A percentile compares a stretch with the other conserved stretches of the same genome.
phyloP scores from a whole-genome alignment of 768 basidiomycete genomes.

The Cyclocybe aegerita region DNA sequence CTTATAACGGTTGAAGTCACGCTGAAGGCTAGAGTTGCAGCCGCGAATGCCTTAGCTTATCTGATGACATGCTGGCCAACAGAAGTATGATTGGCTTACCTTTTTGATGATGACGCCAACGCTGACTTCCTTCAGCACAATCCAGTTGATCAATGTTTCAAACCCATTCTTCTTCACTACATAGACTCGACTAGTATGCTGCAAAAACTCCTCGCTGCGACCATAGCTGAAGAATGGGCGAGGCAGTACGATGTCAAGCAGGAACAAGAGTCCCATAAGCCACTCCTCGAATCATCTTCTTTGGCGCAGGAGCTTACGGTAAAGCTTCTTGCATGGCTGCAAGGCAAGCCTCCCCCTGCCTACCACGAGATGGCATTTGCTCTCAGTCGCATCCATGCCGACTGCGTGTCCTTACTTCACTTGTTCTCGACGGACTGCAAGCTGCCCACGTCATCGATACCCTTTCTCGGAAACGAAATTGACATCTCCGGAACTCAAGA shows the following conservation, averaged over 20 bases:
- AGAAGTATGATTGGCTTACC: slow-evolving; percentile 39
- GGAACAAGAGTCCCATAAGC: slow-evolving; percentile 20
- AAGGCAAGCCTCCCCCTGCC: slow-evolving; percentile 68
- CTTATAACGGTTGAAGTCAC: slow-evolving; percentile 76
- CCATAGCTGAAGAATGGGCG: slow-evolving; percentile 93
- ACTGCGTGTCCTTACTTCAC: slow-evolving; percentile 78
- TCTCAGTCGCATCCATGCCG: slow-evolving; percentile 75
- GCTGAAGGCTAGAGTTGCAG: slow-evolving; percentile 75
- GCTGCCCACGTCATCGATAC: slow-evolving; percentile 76
- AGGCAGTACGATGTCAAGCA: slow-evolving; percentile 41
- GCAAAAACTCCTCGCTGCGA: slow-evolving; percentile 83
- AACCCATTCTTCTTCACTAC: slow-evolving; percentile 76
- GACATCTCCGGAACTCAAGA: slow-evolving; percentile 67
- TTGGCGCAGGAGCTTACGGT: slow-evolving; percentile 67
- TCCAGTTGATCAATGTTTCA: slow-evolving; percentile 64
- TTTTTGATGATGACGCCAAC: background rate
- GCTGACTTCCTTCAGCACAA: slow-evolving; percentile 20
- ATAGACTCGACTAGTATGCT: slow-evolving; percentile 88
- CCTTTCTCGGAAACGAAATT: slow-evolving; percentile 72
- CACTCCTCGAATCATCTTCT: slow-evolving; percentile 54
- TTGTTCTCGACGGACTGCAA: slow-evolving; percentile 88
- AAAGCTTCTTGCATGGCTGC: slow-evolving; percentile 73
- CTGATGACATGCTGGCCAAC: slow-evolving; percentile 68
- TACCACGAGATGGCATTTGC: slow-evolving; percentile 91
- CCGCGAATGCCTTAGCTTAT: slow-evolving; percentile 75